These are phyloP conservation scores for Bruguiera parviflora DNA, from an alignment of 345 rosid genomes.

Conservation along the genomic window DNA sequence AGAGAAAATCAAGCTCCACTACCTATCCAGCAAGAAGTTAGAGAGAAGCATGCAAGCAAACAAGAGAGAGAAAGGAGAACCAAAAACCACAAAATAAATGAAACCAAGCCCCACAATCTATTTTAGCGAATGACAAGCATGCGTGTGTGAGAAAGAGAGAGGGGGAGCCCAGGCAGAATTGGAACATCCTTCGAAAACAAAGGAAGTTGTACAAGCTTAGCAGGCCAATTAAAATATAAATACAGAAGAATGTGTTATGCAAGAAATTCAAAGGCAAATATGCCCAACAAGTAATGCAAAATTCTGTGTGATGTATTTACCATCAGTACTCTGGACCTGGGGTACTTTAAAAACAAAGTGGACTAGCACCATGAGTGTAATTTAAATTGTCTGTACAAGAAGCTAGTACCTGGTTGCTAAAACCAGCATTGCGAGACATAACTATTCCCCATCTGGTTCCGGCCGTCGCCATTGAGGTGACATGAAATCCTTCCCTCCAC, in stretches of 20 bases:
- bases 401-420: constrained; percentile 27
- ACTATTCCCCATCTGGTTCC: constrained; percentile 37
- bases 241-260: background rate
- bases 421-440: constrained; percentile 40
- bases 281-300: background rate
- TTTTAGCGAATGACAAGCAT: background rate
- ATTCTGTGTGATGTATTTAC: background rate
- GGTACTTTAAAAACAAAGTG: too few species aligned
- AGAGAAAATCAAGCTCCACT: constrained; percentile 42
- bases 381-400: background rate
- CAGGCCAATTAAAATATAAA: background rate
- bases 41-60: background rate
- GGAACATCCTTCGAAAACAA: too few species aligned
- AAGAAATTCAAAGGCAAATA: background rate
- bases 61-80: background rate
- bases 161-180: background rate
- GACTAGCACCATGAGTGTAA: too few species aligned
- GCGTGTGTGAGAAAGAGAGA: background rate
- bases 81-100: background rate
- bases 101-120: background rate
- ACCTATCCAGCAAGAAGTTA: constrained; percentile 18
- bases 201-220: too few species aligned
- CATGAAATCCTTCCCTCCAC: constrained; percentile 38
- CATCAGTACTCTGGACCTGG: too few species aligned
- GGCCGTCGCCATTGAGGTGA: constrained; percentile 37